Conservation (phyloP, 2,329 filamentous ascomycete genomes). For the Claviceps pazoutovae region DNA sequence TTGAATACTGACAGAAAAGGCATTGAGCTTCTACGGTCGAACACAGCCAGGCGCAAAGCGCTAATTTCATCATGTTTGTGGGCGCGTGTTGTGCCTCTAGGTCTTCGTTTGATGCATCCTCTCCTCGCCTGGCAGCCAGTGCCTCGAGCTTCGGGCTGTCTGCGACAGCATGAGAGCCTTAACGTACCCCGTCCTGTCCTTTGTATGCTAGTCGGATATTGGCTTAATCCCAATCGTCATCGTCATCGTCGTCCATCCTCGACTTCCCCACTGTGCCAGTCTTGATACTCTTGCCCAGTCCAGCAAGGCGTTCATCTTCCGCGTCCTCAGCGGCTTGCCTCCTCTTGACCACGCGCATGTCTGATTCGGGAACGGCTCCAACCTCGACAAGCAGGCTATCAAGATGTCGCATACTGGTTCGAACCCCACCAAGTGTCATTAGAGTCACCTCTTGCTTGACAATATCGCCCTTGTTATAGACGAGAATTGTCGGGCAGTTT, state of each 20-base stretch:
- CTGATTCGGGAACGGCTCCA: constrained; percentile 64
- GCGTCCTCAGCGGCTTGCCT: constrained; percentile 45
- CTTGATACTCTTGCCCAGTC: constrained; percentile 31
- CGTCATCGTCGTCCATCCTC: constrained; percentile 31
- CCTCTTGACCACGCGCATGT: constrained; percentile 59
- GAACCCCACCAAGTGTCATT: constrained; percentile 58
- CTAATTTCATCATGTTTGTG: background rate
- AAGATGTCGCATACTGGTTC: constrained; percentile 58
- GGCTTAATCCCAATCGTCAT: constrained; percentile 50
- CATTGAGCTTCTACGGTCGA: background rate
- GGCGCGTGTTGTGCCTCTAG: background rate
- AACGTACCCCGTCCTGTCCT: background rate
- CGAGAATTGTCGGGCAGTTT: constrained; percentile 86
- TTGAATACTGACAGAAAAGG: background rate
- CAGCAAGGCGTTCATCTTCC: constrained; percentile 38
- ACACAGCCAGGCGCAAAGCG: background rate
- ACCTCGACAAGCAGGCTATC: constrained; percentile 71
- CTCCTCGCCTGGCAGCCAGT: background rate
- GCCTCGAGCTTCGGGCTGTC: background rate
- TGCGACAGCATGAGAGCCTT: too few relatives aligned
- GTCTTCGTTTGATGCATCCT: background rate
- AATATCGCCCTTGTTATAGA: constrained; percentile 89
- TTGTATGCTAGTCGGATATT: background rate
- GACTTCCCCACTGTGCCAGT: constrained; percentile 34
- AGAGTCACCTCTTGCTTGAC: constrained; percentile 85